Percentiles rank a stretch among this genome's conserved stretches.
Conservation (phyloP, 1,284 basidiomycete genomes). For the Heterobasidion parviporum region DNA sequence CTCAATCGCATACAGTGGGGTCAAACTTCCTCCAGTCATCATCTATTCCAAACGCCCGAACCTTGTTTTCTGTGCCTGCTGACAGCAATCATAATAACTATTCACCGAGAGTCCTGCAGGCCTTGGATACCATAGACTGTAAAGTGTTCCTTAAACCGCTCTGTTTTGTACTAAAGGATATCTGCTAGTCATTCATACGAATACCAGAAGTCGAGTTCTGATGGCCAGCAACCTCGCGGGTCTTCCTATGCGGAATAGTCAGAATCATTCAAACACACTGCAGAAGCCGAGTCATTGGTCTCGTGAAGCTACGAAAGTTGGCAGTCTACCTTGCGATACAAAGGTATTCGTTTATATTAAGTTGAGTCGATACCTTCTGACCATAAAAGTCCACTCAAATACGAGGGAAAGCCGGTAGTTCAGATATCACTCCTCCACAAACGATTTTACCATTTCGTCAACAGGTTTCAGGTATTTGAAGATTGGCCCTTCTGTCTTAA, state of each 20-base stretch:
- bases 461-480: no score
- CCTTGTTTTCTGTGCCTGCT: not conserved
- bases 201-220: not conserved
- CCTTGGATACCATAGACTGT: not conserved
- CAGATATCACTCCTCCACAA: no score
- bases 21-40: not conserved
- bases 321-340: no score
- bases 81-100: not conserved
- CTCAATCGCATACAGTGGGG: not conserved
- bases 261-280: not conserved
- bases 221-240: not conserved
- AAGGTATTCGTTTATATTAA: no score
- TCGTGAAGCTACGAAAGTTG: no score
- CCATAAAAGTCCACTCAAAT: no score
- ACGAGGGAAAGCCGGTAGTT: no score
- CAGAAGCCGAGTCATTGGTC: no score
- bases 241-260: not conserved
- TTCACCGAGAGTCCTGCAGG: not conserved
- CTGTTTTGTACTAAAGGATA: not conserved
- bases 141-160: not conserved
- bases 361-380: no score
- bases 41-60: not conserved
- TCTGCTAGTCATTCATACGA: not conserved
- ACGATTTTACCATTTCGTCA: no score
- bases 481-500: no score